Evolutionary conservation across 768 basidiomycete species (phyloP).

Genomic region (Agaricus blazei): DNA sequence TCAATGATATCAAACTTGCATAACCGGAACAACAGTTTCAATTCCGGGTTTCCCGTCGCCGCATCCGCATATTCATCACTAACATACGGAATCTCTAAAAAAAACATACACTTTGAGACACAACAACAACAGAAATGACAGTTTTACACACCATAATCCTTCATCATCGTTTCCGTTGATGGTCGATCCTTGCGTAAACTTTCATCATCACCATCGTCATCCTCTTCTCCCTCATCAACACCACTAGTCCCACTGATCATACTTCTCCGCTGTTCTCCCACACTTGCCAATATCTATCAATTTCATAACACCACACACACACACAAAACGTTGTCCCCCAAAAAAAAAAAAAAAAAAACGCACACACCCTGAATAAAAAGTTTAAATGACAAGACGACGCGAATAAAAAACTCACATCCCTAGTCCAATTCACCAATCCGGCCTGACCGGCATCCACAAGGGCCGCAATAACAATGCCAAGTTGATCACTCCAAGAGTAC

Average conservation of each 20-base stretch:
- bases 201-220: conserved; percentile 25
- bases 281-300: conserved; percentile 53
- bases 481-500: conserved; percentile 83
- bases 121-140: neutral
- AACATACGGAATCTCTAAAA: conserved; percentile 68
- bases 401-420: conserved; percentile 51
- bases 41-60: conserved; percentile 67
- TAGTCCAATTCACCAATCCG: conserved; percentile 73
- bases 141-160: conserved; percentile 64
- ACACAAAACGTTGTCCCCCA: neutral
- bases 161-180: conserved; percentile 67
- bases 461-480: conserved; percentile 78
- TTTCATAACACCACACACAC: conserved; percentile 1
- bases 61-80: conserved; percentile 73
- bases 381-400: neutral
- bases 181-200: conserved; percentile 33
- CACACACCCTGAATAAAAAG: neutral
- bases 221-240: conserved; percentile 38
- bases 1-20: conserved; percentile 63
- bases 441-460: conserved; percentile 63
- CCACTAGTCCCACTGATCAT: conserved; percentile 45
- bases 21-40: conserved; percentile 84
- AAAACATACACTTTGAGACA: too few species aligned
- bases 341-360: neutral
- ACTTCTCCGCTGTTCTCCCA: conserved; percentile 52